Base-by-base conservation (phyloP, 495 filamentous ascomycete species). In the Geoglossum glabrum region DNA sequence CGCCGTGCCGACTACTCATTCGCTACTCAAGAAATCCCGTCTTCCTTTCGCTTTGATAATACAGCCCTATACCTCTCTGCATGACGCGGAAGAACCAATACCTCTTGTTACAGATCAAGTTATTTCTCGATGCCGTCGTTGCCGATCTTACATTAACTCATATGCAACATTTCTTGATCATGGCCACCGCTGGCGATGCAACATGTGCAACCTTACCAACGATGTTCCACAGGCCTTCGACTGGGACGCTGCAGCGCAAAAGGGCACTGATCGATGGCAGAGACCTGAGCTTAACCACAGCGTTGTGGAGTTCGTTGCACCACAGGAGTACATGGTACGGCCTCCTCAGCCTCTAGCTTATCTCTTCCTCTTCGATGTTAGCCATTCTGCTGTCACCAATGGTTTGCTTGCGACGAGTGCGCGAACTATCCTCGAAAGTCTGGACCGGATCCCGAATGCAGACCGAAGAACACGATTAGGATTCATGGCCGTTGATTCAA, bases 161-260 rank as follows among this genome's bases (percentile, higher is more conserved):
- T 98, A 90, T 59, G 92, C 90, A 47, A 87, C 84, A 55, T 98
- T 98, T 75, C 72, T 98, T 45, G 92, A 98, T 60, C 87, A 97
- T 68, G 90, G 90, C 21, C 92, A 98, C 72, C 79, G 92, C 65
- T 97, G 92, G 92, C 82, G 90, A 58, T 98, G 92, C 71, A 98
- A 98, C 71, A 97, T 98, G 90, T 98, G 92, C 67, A 96, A 95
- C 69, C 74, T 98, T 58, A 96, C 90, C 57, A 98, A 97, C 66
- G 92, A 98, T 64, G 93, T 98, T 17, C 92, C 92, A 9, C 93
- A 97, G 71, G 90, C 89, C 5, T 98, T 97, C 61, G 92, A 98
- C 69, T 98, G 92, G 92, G 93, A 98, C 71, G 80, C 85, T 38
- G 81, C 87, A 15, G 72, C 86, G 54, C 90, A 96, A 68, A 89